Base-by-base conservation (phyloP, 2,329 filamentous ascomycete genomes). In the Geosmithia putterillii region DNA sequence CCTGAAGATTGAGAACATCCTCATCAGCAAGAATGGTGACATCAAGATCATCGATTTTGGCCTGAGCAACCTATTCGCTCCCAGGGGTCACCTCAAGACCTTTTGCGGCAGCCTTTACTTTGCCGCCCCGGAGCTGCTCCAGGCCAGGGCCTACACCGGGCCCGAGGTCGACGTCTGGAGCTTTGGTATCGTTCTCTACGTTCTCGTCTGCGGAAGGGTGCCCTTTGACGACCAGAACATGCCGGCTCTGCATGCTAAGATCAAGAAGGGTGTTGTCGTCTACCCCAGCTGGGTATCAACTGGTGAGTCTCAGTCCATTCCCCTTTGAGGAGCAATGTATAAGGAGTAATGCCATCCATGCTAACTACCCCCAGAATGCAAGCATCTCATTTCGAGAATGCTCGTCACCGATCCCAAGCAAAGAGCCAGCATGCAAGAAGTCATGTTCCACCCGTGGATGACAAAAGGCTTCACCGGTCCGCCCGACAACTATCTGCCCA, bases 41-140 rank as follows among this genome's bases (percentile, higher is more conserved):
- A 98, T 98, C 64, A 96, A 96, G 61, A 96, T 98, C 54, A 98
- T 98, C 52, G 92, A 98, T 59, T 98, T 98, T 61, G 92, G 90
- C 23, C 71, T 98, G 44, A 96, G 90, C 68, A 98, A 98, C 56
- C 76, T 96, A 4, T 98, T 95, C 62, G 82, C 87, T 7, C 92
- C 92, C 1, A 74, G 81, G 38, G 77, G 76, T 48, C 82, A 94
- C 49, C 73, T 96, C 45, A 95, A 95, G 66, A 98, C 92, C 0
- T 98, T 96, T 57, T 98, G 92, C 56, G 92, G 92, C 40, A 95
- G 89, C 70, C 69, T 98, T 34, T 98, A 98, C 61, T 98, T 98
- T 66, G 92, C 92, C 22, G 92, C 92, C 1, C 92, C 92, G 0
- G 92, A 98, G 60, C 69, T 98, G 42, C 71, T 98, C 40, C 90